phyloP scores from a whole-genome alignment of 2,329 filamentous ascomycete genomes.

The Clonostachys rosea region DNA sequence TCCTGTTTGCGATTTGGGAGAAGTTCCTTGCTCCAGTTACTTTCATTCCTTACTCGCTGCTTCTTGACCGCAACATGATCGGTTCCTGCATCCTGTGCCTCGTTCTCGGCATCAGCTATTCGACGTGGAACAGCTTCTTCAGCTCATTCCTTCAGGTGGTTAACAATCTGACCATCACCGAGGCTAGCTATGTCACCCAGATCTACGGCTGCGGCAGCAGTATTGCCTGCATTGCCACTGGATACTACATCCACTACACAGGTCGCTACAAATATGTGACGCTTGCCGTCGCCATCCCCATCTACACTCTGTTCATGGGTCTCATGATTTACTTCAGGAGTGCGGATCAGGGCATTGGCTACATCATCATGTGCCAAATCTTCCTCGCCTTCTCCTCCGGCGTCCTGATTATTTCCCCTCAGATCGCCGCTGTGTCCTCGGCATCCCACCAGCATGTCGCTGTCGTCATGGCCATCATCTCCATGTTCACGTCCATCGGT shows the following conservation, averaged over 20 bases:
- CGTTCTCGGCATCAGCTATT: constrained; percentile 26
- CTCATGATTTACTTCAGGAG: constrained; percentile 58
- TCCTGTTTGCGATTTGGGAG: constrained; percentile 31
- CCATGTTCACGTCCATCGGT: constrained; percentile 56
- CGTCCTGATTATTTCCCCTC: constrained; percentile 51
- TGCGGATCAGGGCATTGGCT: constrained; percentile 41
- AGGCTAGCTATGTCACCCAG: constrained; percentile 29
- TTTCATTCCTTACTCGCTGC: constrained; percentile 28
- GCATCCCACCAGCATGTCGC: constrained; percentile 56
- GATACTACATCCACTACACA: constrained; percentile 30
- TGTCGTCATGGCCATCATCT: constrained; percentile 53
- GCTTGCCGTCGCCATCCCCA: constrained; percentile 40
- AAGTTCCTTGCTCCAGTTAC: constrained; percentile 29
- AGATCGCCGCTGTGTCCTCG: constrained; percentile 57
- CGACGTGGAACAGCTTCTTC: constrained; percentile 32
- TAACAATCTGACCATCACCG: constrained; percentile 24
- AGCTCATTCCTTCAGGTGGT: constrained; percentile 31
- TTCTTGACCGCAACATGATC: constrained; percentile 29
- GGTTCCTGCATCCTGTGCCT: constrained; percentile 27
- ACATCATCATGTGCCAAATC: constrained; percentile 57
- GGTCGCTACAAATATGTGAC: constrained; percentile 44
- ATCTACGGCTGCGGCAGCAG: constrained; percentile 30
- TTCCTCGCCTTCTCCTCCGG: constrained; percentile 58
- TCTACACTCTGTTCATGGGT: constrained; percentile 50
- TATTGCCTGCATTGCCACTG: constrained; percentile 22